Evolutionary conservation across 2,329 filamentous ascomycete genomes (phyloP).

Genomic region (Hypoxylon sp.): DNA sequence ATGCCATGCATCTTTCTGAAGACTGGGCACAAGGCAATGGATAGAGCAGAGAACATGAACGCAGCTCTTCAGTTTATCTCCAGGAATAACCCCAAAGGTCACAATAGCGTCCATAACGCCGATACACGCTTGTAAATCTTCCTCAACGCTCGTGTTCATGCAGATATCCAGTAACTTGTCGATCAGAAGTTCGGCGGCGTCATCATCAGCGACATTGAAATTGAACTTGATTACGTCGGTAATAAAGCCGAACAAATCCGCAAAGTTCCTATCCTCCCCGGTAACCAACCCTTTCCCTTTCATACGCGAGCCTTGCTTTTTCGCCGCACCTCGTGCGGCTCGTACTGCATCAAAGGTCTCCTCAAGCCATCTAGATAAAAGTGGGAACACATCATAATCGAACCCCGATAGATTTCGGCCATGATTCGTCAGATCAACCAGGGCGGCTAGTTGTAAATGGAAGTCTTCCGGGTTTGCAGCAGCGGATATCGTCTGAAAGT

Average conservation of each 20-base stretch:
- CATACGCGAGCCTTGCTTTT: constrained; percentile 63
- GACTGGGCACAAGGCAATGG: constrained; percentile 73
- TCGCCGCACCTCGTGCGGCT: constrained; percentile 65
- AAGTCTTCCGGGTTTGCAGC: constrained; percentile 73
- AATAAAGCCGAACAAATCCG: constrained; percentile 75
- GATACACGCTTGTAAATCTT: constrained; percentile 77
- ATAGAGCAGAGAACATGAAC: constrained; percentile 81
- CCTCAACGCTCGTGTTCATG: constrained; percentile 73
- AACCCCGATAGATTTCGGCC: constrained; percentile 76
- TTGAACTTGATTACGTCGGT: constrained; percentile 82
- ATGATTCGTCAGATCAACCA: constrained; percentile 72
- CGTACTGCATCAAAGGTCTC: constrained; percentile 68
- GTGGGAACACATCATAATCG: constrained; percentile 75
- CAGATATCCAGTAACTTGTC: constrained; percentile 76
- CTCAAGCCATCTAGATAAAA: constrained; percentile 73
- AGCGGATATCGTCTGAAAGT: constrained; percentile 73
- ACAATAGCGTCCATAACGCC: constrained; percentile 78
- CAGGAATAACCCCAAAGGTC: constrained; percentile 79
- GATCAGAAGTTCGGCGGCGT: constrained; percentile 73
- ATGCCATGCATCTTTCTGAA: constrained; percentile 77
- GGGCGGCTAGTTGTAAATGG: constrained; percentile 73
- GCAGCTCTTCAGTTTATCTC: constrained; percentile 72
- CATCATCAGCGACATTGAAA: constrained; percentile 76
- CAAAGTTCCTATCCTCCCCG: constrained; percentile 73
- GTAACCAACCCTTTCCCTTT: constrained; percentile 60